Evolutionary conservation across 2,329 filamentous ascomycete genomes (phyloP), one percentile per base, ranked within the genome.

Genomic region (Fusarium hainanense): DNA sequence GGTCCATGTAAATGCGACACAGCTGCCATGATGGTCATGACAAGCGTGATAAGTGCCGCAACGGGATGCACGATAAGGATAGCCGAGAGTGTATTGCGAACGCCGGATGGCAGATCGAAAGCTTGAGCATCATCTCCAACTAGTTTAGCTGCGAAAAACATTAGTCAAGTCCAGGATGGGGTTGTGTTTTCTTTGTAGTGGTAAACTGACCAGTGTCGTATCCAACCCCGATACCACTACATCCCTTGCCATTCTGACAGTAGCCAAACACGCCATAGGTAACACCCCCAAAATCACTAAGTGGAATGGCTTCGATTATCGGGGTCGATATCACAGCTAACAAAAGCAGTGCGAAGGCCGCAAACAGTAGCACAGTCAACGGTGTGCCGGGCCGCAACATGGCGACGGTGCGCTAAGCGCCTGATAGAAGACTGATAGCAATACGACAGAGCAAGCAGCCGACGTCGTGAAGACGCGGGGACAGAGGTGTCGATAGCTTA

Each of bases 381-480:
- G 96, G 95, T 65, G 96, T 98, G 67, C 96, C 95, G 68, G 96
- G 94, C 77, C 94, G 93, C 79, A 98, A 85, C 89, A 97, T 93
- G 83, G 83, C 89, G 83, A 77, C 74, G 71, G 69, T 63, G 70
- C 65, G 62, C 73, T 68, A 77, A 74, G 63, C 54, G 62, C 55
- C 47, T 44, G 30, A 49, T 64, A 46, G 30, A 62, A 47, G 23
- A 52, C 27, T 40, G 60, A 52, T 43, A 58, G 58, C 52, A 57
- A 51, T 37, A 54, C 49, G 55, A 55, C 32, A 46, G 48, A 66
- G 55, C 56, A 56, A 66, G 60, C 70, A 57, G 66, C 73, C 62
- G 63, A 66, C 71, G 70, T 68, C 71, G 59, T 60, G 43, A 62
- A 66, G 71, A 74, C 73, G 70, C 71, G 57, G 66, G 46, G 63